These are phyloP conservation scores for Uronychia binucleata DNA, from an alignment of 73 alveolate genomes.

Conservation along the genomic window DNA sequence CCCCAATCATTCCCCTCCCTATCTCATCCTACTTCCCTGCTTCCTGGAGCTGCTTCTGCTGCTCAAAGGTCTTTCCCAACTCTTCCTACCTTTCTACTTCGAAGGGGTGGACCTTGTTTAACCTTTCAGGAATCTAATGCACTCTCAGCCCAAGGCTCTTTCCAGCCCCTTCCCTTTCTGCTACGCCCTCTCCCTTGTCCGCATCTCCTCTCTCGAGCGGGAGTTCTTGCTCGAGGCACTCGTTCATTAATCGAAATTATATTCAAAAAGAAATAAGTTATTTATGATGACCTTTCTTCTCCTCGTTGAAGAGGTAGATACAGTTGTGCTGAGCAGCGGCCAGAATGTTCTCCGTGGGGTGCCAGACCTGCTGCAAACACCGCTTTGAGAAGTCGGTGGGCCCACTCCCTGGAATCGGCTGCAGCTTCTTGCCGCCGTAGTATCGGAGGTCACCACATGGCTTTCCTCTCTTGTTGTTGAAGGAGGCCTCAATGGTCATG, in stretches of 20 bases:
- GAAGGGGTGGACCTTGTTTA: no score
- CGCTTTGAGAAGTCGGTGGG: constrained; percentile 48
- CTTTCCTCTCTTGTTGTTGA: constrained; percentile 55
- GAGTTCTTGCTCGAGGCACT: neutral
- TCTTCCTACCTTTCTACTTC: no score
- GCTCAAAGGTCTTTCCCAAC: no score
- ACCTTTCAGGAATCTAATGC: no score
- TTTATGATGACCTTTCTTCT: constrained; percentile 15
- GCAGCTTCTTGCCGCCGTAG: neutral
- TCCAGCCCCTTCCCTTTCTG: no score
- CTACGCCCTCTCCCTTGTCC: no score
- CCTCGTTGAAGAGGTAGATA: constrained; percentile 44
- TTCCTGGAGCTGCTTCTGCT: no score
- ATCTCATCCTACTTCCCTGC: no score
- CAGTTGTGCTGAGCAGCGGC: constrained; percentile 59
- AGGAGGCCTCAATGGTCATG: constrained; percentile 42
- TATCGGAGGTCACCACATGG: neutral
- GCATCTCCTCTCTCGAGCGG: no score
- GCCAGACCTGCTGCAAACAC: constrained; percentile 31
- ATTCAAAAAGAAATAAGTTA: neutral
- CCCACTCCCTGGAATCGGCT: constrained; percentile 23
- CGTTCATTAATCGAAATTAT: neutral
- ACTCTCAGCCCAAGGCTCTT: no score
- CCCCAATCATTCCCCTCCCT: no score
- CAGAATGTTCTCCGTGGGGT: constrained; percentile 54